Percentiles rank a stretch among this genome's conserved stretches.
Evolutionary conservation across 495 filamentous ascomycete genomes (phyloP).

Genomic region (Penicillium angulare): DNA sequence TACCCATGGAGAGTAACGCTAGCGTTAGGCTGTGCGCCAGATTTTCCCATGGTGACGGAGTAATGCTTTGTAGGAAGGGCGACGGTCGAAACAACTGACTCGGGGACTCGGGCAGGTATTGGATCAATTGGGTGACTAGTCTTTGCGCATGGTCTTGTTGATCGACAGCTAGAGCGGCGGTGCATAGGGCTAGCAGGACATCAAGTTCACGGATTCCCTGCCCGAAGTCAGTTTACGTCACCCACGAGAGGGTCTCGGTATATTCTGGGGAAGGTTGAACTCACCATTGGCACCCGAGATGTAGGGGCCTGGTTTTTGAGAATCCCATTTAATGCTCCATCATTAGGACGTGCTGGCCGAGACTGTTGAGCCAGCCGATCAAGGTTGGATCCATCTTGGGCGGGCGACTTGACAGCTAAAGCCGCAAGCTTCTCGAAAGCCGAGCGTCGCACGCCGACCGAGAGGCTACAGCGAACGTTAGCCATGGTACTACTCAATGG

Average conservation of each 20-base stretch:
- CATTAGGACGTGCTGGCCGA: slow-evolving; percentile 28
- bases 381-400: slow-evolving; percentile 63
- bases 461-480: slow-evolving; percentile 24
- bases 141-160: slow-evolving; percentile 67
- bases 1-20: slow-evolving; percentile 75
- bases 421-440: slow-evolving; percentile 72
- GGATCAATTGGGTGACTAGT: slow-evolving; percentile 69
- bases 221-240: slow-evolving; percentile 24
- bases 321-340: slow-evolving; percentile 40
- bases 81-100: slow-evolving; percentile 73
- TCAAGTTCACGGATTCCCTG: slow-evolving; percentile 80
- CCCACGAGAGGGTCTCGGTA: background rate
- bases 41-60: slow-evolving; percentile 87
- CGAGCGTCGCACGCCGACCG: slow-evolving; percentile 53
- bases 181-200: slow-evolving; percentile 83
- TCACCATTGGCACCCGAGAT: slow-evolving; percentile 53
- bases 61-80: slow-evolving; percentile 75
- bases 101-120: slow-evolving; percentile 80
- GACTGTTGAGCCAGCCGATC: slow-evolving; percentile 59
- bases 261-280: slow-evolving; percentile 5
- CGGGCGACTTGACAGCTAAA: slow-evolving; percentile 53
- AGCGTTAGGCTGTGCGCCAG: slow-evolving; percentile 74
- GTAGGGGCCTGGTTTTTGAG: slow-evolving; percentile 38
- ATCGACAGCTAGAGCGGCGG: slow-evolving; percentile 71
- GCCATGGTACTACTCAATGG: background rate